Conservation (phyloP, 2,329 filamentous ascomycete genomes). For the Fonsecaea nubica region DNA sequence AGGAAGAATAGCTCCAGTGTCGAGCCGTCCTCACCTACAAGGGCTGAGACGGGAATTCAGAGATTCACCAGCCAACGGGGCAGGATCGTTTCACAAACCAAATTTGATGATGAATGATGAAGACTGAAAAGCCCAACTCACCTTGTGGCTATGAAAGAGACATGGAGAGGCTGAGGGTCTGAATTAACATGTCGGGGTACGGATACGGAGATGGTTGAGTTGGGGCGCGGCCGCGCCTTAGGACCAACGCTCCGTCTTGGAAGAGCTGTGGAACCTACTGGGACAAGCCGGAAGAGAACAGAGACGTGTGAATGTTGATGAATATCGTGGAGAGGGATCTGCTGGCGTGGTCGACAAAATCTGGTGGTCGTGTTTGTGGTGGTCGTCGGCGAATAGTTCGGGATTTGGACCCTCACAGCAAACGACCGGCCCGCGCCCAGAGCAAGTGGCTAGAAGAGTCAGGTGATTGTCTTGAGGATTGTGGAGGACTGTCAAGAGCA, state of each 20-base stretch:
- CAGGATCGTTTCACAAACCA: neutral
- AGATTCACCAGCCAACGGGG: neutral
- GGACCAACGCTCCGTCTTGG: neutral
- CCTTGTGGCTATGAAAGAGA: constrained; percentile 14
- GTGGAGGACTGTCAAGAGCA: neutral
- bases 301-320: neutral
- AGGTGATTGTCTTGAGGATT: constrained; percentile 17
- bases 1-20: neutral
- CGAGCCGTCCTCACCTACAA: neutral
- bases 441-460: constrained; percentile 9
- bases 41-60: neutral
- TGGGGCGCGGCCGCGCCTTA: constrained; percentile 6
- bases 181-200: constrained; percentile 13
- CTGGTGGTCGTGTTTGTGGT: neutral
- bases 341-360: constrained; percentile 7
- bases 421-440: constrained; percentile 10
- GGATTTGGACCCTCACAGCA: constrained; percentile 1
- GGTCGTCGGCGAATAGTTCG: constrained; percentile 20
- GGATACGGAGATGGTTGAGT: neutral
- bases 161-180: constrained; percentile 8
- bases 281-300: constrained; percentile 2
- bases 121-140: constrained; percentile 8
- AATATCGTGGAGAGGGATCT: neutral
- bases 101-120: neutral
- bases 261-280: neutral